Conservation (phyloP, 306 rosid genomes). For the Macrotyloma uniflorum region DNA sequence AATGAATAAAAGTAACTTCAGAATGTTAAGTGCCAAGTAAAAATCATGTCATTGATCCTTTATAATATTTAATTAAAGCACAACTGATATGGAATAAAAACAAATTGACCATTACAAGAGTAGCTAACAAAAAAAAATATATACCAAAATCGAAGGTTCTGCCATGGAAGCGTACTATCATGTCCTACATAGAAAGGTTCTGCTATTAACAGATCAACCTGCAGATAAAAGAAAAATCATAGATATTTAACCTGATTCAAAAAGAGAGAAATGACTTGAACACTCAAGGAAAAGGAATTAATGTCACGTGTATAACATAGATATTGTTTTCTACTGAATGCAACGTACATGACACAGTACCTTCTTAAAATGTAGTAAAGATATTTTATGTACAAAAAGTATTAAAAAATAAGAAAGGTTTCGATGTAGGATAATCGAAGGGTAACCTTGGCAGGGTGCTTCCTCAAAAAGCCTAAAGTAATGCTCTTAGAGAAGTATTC, state of each 20-base stretch:
- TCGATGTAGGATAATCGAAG: neutral
- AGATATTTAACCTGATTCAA: constrained; percentile 9
- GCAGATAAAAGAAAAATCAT: constrained; percentile 35
- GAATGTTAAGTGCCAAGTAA: constrained; percentile 5
- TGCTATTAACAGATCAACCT: constrained; percentile 82
- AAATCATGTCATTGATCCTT: constrained; percentile 20
- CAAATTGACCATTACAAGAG: constrained; percentile 29
- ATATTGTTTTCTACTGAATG: constrained; percentile 18
- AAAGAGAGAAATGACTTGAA: neutral
- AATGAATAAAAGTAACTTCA: constrained; percentile 25
- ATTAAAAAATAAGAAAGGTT: constrained; percentile 4
- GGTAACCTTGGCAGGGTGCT: neutral
- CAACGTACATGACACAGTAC: constrained; percentile 3
- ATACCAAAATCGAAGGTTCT: constrained; percentile 89
- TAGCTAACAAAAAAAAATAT: constrained; percentile 25
- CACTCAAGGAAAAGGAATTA: constrained; percentile 18
- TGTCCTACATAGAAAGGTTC: constrained; percentile 90
- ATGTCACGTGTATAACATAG: constrained; percentile 5
- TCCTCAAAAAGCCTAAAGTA: neutral
- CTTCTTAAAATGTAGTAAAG: neutral
- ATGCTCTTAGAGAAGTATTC: neutral
- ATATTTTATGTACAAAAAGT: neutral
- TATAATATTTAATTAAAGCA: constrained; percentile 19
- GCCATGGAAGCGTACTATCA: constrained; percentile 91
- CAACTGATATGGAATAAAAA: constrained; percentile 3